phyloP scores from a whole-genome alignment of 78 protist genomes.

The Emiliania huxleyi region DNA sequence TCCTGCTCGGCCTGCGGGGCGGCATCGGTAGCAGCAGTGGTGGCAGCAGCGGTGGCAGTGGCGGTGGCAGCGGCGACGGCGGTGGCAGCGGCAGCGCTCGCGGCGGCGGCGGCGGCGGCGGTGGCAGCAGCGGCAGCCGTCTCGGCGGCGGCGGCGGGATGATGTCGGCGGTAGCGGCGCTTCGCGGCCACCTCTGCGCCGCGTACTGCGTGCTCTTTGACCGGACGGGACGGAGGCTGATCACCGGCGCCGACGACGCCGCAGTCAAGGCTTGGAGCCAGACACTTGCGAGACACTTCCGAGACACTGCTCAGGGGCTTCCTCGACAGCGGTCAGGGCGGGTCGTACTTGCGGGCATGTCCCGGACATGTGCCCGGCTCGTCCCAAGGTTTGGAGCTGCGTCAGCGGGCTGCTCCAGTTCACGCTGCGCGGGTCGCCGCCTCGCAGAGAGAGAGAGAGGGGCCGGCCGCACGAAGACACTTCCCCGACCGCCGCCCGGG shows the following conservation, averaged over 20 bases:
- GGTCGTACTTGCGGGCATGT: too few species aligned
- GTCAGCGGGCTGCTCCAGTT: neutral
- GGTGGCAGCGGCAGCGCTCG: neutral
- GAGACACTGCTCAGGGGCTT: too few species aligned
- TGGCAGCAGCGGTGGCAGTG: too few species aligned
- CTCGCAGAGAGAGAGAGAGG: too few species aligned
- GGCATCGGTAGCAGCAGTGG: too few species aligned
- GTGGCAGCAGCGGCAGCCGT: neutral
- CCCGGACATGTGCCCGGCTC: too few species aligned
- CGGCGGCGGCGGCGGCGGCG: neutral
- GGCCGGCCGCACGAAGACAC: too few species aligned
- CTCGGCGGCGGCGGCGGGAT: neutral
- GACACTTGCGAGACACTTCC: too few species aligned
- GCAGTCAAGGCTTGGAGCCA: neutral
- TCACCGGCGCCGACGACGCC: conserved; percentile 2
- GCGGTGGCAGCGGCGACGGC: too few species aligned
- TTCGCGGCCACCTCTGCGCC: neutral
- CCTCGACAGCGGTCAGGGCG: too few species aligned
- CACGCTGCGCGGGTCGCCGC: conserved; percentile 29
- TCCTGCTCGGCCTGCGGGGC: neutral
- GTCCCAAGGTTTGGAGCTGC: too few species aligned
- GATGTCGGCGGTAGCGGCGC: neutral
- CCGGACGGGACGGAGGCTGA: neutral
- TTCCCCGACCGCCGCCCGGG: too few species aligned
- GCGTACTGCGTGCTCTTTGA: conserved; percentile 7